Conservation (phyloP, 371 early-diverging fungal genomes). For the Gilbertella persicaria region DNA sequence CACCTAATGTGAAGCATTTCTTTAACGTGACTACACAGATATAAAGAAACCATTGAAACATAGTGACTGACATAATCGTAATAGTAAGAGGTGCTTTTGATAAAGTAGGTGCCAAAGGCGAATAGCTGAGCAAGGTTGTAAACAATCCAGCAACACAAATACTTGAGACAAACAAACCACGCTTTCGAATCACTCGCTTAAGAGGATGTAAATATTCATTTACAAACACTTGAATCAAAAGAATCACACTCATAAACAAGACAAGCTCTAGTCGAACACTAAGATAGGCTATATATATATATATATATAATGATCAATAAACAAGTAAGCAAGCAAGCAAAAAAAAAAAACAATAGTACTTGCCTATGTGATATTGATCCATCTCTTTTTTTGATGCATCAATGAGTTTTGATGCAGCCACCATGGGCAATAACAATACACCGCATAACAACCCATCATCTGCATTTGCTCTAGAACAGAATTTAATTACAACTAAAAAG, state of each 20-base stretch:
- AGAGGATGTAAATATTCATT: constrained; percentile 37
- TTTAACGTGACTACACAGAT: constrained; percentile 43
- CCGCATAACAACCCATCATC: constrained; percentile 52
- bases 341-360: not conserved
- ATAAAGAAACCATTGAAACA: constrained; percentile 49
- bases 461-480: constrained; percentile 33
- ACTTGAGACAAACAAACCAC: constrained; percentile 42
- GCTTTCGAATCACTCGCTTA: constrained; percentile 37
- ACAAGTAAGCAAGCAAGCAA: not conserved
- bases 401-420: constrained; percentile 36
- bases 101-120: constrained; percentile 30
- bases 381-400: constrained; percentile 19
- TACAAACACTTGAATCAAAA: constrained; percentile 27
- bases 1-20: constrained; percentile 69
- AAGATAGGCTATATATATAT: constrained; percentile 24
- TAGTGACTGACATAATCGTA: constrained; percentile 30
- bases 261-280: constrained; percentile 39
- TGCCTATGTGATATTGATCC: constrained; percentile 25
- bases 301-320: too few species aligned
- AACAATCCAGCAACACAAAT: constrained; percentile 33
- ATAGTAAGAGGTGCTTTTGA: constrained; percentile 24
- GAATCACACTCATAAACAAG: constrained; percentile 34
- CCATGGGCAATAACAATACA: constrained; percentile 42
- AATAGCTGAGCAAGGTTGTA: constrained; percentile 27
- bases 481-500: not conserved